These are phyloP conservation scores for Phytophthora cryptogea DNA, from an alignment of 352 stramenopile species.

Conservation along the genomic window DNA sequence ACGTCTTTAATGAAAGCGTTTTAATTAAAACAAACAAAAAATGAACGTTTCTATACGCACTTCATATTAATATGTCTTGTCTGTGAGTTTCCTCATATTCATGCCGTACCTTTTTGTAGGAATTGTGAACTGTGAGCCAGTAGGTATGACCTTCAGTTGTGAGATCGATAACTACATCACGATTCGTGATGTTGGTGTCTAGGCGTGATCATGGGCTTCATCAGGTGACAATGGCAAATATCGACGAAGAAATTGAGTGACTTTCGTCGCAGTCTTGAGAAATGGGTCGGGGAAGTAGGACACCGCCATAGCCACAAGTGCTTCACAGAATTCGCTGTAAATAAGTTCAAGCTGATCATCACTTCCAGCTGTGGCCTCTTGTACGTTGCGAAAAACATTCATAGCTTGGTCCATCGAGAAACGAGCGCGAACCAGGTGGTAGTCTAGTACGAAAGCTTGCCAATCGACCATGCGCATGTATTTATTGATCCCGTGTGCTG, in stretches of 20 bases:
- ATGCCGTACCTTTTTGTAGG: no score
- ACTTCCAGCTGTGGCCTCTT: conserved; percentile 45
- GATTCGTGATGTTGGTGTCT: background rate
- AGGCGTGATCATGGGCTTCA: conserved; percentile 49
- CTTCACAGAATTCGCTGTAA: conserved; percentile 77
- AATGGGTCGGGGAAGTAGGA: conserved; percentile 76
- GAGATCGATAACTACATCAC: no score
- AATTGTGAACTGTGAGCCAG: no score
- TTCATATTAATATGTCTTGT: no score
- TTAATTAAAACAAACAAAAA: no score
- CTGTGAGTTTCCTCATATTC: no score
- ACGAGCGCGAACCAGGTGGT: conserved; percentile 60
- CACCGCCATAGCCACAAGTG: conserved; percentile 54
- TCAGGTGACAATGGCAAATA: conserved; percentile 69
- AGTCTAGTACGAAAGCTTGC: conserved; percentile 73
- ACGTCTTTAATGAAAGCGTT: no score
- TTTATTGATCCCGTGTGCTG: conserved; percentile 51
- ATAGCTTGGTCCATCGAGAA: conserved; percentile 65
- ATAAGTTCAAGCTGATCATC: conserved; percentile 69
- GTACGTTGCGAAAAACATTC: conserved; percentile 66
- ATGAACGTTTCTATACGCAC: no score
- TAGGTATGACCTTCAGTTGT: no score
- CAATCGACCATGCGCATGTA: conserved; percentile 74
- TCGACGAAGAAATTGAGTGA: conserved; percentile 74
- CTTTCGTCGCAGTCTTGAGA: conserved; percentile 49